Evolutionary conservation across 257 asterid species (phyloP), one percentile per base, ranked within the genome.

Genomic region (Nicotiana otophora): DNA sequence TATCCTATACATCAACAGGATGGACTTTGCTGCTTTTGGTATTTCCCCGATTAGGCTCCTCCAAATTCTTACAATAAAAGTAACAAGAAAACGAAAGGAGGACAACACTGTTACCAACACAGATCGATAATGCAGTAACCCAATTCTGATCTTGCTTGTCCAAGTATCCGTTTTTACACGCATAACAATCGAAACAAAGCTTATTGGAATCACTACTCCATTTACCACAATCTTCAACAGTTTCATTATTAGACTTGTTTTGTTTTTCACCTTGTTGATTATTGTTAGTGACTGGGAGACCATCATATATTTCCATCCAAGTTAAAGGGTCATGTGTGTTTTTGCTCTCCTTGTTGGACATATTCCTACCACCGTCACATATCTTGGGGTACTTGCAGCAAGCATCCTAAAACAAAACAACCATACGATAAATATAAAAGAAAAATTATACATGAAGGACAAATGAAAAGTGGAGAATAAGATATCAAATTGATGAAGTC

Each of bases 31-130:
- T 74, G 1, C 16, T 48, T 48, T 74, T 74, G 14, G 62, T 3
- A 5, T 48, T 74, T 26, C 10, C 80, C 62, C 26, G 2, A 26
- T n/a, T 57, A 23, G 42, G 16, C n/a, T 74, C 80, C 62, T 26
- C 80, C 4, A 48, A 74, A 26, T 48, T 74, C 62, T 48, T 74
- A 26, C 62, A 48, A 74, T 74, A 26, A 26, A 48, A 74, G 20
- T 74, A 74, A 74, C 80, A 74, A 74, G 80, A 74, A 74, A 74
- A 74, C 1, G 80, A 48, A 74, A 74, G 80, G n/a, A 74, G 62
- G 0, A 74, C 62, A 74, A 15, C 62, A 74, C 80, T 74, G 12
- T 74, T 74, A 48, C 48, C 5, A 74, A 74, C 80, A 74, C 80
- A 48, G 26, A 74, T 74, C 28, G 80, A 74, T 6, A 74, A 48